Base-by-base conservation (phyloP, 352 stramenopile genomes). In the Pythium utonaiense region DNA sequence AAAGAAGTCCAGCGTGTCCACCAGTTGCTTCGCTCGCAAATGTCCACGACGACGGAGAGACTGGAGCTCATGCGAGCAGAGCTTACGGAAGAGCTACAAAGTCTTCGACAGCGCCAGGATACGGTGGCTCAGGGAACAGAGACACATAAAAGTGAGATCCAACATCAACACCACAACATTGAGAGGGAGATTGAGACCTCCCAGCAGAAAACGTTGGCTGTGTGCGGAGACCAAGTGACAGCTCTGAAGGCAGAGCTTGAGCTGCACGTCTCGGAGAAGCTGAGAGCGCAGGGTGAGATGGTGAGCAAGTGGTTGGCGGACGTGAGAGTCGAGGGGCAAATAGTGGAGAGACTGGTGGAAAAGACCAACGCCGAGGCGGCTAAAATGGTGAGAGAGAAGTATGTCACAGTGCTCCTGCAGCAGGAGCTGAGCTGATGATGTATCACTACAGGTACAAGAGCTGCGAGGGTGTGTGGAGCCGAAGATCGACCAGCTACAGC, bases 1-100 rank as follows among this genome's bases (percentile, higher is more conserved):
- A 64, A 68, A n/a, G 77, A 86, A 62, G 50, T 89, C 2, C 28
- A 73, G 22, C 60, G 21, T 1, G 28, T 89, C 3, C 69, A 83
- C 6, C 62, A 81, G 7, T n/a, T 70, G 1, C 53, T 81, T 13
- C 57, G 65, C 22, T 25, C 67, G 8, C 63, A 86, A 13, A 50
- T 73, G 10, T 42, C 62, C 8, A 54, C 55, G 2, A 42, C 66
- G 17, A 31, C 68, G 1, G 61, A 74, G 41, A 34, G 38, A 27
- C 49, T 75, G 17, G 62, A 76, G 38, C 28, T 17, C 7, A 62
- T 74, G 16, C 51, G 51, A 48, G 6, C 0, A 7, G 42, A 52
- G 6, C 45, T 53, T 1, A 25, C 14, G 19, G 44, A 65, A 14
- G 31, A 58, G 14, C 12, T 62, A 14, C 44, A 62, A 1, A 33